Percentiles rank a stretch among this genome's conserved stretches.
Evolutionary conservation across 1,284 basidiomycete species (phyloP).

Genomic region (Uromyces viciae-fabae): DNA sequence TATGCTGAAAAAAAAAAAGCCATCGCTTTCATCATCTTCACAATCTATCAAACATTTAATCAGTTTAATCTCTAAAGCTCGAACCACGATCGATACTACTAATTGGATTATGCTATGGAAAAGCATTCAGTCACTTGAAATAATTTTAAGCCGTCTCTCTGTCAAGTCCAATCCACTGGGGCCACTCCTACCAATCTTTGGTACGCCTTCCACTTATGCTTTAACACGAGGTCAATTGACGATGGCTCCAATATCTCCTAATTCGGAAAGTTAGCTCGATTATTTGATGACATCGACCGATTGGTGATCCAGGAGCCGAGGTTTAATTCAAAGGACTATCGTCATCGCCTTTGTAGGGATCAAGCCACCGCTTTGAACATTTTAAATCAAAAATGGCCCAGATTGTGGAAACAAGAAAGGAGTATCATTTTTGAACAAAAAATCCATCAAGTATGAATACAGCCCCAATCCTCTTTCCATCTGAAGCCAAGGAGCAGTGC

Average conservation of each 20-base stretch:
- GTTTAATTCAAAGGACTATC: conserved; percentile 8
- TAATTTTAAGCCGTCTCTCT: neutral
- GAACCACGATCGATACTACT: neutral
- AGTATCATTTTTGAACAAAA: neutral
- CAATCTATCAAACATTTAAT: neutral
- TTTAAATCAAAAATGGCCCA: conserved; percentile 21
- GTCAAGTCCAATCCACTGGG: neutral
- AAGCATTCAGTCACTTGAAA: conserved; percentile 1
- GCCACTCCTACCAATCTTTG: conserved; percentile 2
- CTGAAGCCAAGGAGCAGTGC: no score
- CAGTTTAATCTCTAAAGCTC: neutral
- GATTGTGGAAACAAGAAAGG: neutral
- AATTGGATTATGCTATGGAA: conserved; percentile 7
- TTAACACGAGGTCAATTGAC: neutral
- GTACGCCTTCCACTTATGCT: neutral
- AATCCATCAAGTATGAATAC: neutral
- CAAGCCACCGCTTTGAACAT: conserved; percentile 24
- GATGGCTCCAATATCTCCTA: neutral
- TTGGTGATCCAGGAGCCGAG: neutral
- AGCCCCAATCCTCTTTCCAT: no score
- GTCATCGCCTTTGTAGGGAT: neutral
- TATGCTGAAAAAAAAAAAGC: no score
- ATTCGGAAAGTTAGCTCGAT: conserved; percentile 24
- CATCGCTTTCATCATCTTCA: no score
- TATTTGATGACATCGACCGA: conserved; percentile 9